A percentile compares a stretch with the other conserved stretches of the same genome.
phyloP scores from a whole-genome alignment of 169 alveolate genomes.

The Plasmodium relictum region DNA sequence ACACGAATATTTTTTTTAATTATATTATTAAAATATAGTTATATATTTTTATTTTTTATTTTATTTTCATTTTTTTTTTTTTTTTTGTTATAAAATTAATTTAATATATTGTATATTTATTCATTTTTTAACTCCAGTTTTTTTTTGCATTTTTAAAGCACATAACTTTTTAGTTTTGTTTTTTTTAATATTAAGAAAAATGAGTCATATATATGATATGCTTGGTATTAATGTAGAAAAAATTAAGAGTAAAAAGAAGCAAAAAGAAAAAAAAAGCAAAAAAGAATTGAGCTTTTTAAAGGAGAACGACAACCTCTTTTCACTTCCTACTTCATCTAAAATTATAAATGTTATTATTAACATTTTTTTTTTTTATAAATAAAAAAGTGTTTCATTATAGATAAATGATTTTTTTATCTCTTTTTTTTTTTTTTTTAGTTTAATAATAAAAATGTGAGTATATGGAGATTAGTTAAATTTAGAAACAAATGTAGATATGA shows the following conservation, averaged over 20 bases:
- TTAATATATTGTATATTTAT: background rate
- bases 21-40: too few relatives aligned
- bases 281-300: slow-evolving; percentile 50
- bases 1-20: too few relatives aligned
- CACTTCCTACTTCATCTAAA: slow-evolving; percentile 72
- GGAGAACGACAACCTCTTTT: slow-evolving; percentile 64
- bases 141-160: background rate
- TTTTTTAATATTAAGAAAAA: slow-evolving; percentile 20
- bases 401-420: background rate
- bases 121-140: background rate
- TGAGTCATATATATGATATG: slow-evolving; percentile 77
- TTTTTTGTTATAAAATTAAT: background rate
- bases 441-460: slow-evolving; percentile 73
- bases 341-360: slow-evolving; percentile 33
- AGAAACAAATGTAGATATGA: slow-evolving; percentile 85
- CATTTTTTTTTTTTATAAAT: background rate
- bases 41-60: background rate
- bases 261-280: slow-evolving; percentile 73
- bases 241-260: slow-evolving; percentile 65
- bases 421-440: slow-evolving; percentile 8
- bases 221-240: slow-evolving; percentile 71
- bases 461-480: slow-evolving; percentile 84
- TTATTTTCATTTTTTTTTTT: background rate
- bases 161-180: background rate
- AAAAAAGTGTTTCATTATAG: background rate